phyloP scores from a whole-genome alignment of 1,139 yeast genomes.

The Geotrichum phurueaensis region DNA sequence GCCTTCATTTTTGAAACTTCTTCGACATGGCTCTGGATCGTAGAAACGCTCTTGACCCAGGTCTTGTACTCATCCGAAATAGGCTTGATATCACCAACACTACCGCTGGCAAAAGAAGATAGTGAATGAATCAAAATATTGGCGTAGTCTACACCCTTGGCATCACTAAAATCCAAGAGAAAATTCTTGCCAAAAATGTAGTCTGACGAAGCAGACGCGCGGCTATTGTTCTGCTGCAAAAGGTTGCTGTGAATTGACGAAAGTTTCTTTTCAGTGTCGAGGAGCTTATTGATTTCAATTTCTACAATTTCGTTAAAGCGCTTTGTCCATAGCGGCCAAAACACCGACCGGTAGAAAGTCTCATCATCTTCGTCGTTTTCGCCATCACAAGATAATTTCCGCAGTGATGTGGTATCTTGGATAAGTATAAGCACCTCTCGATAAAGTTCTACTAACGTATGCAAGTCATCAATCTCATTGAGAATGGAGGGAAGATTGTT shows the following conservation, averaged over 20 bases:
- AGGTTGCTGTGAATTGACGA: conserved; percentile 15
- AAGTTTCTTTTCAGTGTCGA: conserved; percentile 16
- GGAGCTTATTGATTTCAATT: conserved; percentile 2
- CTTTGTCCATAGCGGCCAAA: conserved; percentile 22
- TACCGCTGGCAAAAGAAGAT: conserved; percentile 13
- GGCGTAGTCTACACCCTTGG: conserved; percentile 13
- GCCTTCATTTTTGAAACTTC: conserved; percentile 13
- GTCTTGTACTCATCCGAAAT: conserved; percentile 14
- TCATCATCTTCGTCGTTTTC: conserved; percentile 1
- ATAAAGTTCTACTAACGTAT: conserved; percentile 22
- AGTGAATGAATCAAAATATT: conserved; percentile 9
- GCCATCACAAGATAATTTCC: conserved; percentile 15
- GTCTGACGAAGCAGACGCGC: conserved; percentile 3
- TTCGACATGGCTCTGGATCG: conserved; percentile 14
- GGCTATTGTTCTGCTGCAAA: background rate
- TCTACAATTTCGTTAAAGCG: conserved; percentile 20
- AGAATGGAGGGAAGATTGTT: conserved; percentile 18
- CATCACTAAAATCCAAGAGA: conserved; percentile 1
- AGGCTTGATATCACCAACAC: conserved; percentile 13
- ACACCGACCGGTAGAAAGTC: conserved; percentile 20
- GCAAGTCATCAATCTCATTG: conserved; percentile 16
- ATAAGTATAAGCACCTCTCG: conserved; percentile 20
- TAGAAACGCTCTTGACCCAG: conserved; percentile 16
- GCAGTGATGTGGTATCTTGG: conserved; percentile 21
- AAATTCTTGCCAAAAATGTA: conserved; percentile 15